phyloP scores from a whole-genome alignment of 2,329 filamentous ascomycete species.

The Penicillium sp. region DNA sequence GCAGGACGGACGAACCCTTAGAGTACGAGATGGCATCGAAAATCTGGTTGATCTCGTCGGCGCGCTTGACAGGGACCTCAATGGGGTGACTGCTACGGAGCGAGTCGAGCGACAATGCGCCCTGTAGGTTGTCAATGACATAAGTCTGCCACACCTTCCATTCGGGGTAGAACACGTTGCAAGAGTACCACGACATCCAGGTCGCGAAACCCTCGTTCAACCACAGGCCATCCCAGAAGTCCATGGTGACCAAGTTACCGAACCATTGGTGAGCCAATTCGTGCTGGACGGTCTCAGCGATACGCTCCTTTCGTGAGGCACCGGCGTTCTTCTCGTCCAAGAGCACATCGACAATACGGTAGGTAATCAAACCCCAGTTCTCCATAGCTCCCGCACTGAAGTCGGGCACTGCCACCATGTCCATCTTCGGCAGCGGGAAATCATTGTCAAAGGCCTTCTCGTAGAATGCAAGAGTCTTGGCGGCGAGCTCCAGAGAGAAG shows the following conservation, averaged over 20 bases:
- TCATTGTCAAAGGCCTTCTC: slow-evolving; percentile 88
- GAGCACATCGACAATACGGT: slow-evolving; percentile 86
- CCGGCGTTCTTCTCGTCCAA: slow-evolving; percentile 90
- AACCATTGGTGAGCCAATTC: slow-evolving; percentile 98
- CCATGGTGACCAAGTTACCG: slow-evolving; percentile 95
- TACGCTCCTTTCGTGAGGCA: slow-evolving; percentile 84
- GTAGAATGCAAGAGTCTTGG: slow-evolving; percentile 88
- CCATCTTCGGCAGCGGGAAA: slow-evolving; percentile 91
- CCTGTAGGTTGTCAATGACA: slow-evolving; percentile 88
- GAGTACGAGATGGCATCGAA: slow-evolving; percentile 98
- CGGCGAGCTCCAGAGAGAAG: slow-evolving; percentile 87
- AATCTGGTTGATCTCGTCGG: slow-evolving; percentile 96
- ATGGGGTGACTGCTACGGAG: slow-evolving; percentile 94
- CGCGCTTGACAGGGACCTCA: slow-evolving; percentile 91
- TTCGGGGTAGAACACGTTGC: slow-evolving; percentile 92
- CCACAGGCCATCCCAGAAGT: slow-evolving; percentile 98
- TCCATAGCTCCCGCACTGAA: slow-evolving; percentile 97
- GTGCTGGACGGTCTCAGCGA: slow-evolving; percentile 95
- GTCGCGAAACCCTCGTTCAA: slow-evolving; percentile 92
- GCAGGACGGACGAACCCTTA: slow-evolving; percentile 91
- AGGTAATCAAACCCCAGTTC: slow-evolving; percentile 96
- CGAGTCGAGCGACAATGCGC: slow-evolving; percentile 83
- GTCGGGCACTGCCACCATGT: slow-evolving; percentile 94
- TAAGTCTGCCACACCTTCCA: slow-evolving; percentile 99
- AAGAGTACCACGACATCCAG: slow-evolving; percentile 92